Evolutionary conservation across 805 yeast genomes (phyloP).

Genomic region (Saccharomycopsis sp.): DNA sequence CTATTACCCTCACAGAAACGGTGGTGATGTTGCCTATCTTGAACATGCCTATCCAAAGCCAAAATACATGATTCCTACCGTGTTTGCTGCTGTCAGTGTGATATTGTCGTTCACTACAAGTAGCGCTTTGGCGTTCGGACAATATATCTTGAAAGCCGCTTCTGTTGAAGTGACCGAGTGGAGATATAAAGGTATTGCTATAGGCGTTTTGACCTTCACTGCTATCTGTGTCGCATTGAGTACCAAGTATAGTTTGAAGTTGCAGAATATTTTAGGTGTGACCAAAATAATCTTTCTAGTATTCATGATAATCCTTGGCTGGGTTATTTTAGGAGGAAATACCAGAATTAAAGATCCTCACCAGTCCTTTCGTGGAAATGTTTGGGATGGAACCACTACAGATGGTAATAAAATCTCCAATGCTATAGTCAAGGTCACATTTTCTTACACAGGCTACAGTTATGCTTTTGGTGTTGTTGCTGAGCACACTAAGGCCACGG

Average conservation of each 20-base stretch:
- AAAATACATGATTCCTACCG: constrained; percentile 31
- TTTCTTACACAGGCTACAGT: constrained; percentile 36
- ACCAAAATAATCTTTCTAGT: constrained; percentile 31
- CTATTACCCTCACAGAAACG: constrained; percentile 32
- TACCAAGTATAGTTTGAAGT: constrained; percentile 28
- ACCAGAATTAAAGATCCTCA: constrained; percentile 31
- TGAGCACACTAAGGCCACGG: constrained; percentile 20
- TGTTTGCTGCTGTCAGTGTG: constrained; percentile 34
- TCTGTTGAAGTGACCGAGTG: constrained; percentile 28
- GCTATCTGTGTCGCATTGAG: constrained; percentile 25
- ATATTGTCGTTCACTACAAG: constrained; percentile 32
- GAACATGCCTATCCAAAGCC: constrained; percentile 35
- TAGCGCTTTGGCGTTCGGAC: constrained; percentile 34
- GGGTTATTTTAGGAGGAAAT: constrained; percentile 33
- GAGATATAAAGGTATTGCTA: constrained; percentile 34
- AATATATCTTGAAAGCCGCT: constrained; percentile 31
- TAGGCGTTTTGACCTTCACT: constrained; percentile 28
- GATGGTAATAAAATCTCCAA: constrained; percentile 37
- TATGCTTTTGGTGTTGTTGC: constrained; percentile 35
- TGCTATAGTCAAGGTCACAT: constrained; percentile 39
- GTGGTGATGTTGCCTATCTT: constrained; percentile 35
- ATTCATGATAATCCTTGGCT: constrained; percentile 32
- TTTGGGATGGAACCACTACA: constrained; percentile 36
- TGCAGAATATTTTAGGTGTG: constrained; percentile 32
- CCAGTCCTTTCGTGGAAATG: constrained; percentile 30